Evolutionary conservation across 2,329 filamentous ascomycete genomes (phyloP).

Genomic region (Dactylonectria estremocensis): DNA sequence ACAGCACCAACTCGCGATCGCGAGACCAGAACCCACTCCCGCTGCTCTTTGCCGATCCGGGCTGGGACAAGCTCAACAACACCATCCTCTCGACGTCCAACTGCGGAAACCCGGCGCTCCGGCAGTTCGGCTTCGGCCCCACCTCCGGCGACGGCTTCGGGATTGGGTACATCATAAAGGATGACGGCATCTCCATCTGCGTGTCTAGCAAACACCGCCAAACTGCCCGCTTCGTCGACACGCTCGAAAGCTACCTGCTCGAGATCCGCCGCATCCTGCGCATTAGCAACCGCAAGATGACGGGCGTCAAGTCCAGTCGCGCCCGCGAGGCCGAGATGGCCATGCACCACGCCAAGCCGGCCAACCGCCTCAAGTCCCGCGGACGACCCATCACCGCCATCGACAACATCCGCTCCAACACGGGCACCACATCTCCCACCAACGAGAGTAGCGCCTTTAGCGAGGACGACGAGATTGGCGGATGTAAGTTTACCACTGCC

Average conservation of each 20-base stretch:
- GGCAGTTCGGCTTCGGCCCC: slow-evolving; percentile 97
- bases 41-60: slow-evolving; percentile 86
- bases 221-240: slow-evolving; percentile 90
- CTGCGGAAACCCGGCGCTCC: slow-evolving; percentile 94
- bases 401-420: slow-evolving; percentile 59
- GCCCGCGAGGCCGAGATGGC: slow-evolving; percentile 68
- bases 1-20: slow-evolving; percentile 69
- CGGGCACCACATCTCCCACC: slow-evolving; percentile 71
- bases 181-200: slow-evolving; percentile 84
- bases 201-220: slow-evolving; percentile 95
- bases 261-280: slow-evolving; percentile 90
- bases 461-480: slow-evolving; percentile 91
- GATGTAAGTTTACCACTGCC: slow-evolving; percentile 77
- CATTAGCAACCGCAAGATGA: slow-evolving; percentile 70
- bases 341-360: slow-evolving; percentile 52
- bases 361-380: slow-evolving; percentile 75
- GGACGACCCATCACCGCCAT: slow-evolving; percentile 79
- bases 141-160: slow-evolving; percentile 95
- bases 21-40: slow-evolving; percentile 72
- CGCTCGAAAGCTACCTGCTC: slow-evolving; percentile 89
- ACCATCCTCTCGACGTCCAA: slow-evolving; percentile 98
- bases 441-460: slow-evolving; percentile 81
- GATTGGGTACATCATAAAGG: slow-evolving; percentile 98
- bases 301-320: slow-evolving; percentile 61
- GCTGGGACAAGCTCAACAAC: slow-evolving; percentile 96